These are phyloP conservation scores for Heracleum sosnowskyi DNA, from an alignment of 129 eudicot species.

Conservation along the genomic window DNA sequence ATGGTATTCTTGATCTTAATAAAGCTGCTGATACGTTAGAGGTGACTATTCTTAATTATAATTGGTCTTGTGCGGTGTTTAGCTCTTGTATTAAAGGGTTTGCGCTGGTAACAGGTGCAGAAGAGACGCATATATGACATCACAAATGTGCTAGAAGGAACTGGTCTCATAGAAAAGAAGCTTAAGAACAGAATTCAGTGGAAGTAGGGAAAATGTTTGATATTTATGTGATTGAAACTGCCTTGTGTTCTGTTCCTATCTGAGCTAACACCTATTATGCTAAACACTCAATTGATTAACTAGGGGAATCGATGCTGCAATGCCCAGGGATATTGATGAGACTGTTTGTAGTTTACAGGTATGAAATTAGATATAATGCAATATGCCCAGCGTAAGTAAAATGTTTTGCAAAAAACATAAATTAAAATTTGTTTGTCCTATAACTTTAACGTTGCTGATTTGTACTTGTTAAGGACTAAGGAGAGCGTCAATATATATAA, in stretches of 20 bases:
- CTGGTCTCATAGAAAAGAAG: constrained; percentile 95
- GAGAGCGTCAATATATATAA: not conserved
- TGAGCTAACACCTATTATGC: constrained; percentile 6
- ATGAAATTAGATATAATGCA: not conserved
- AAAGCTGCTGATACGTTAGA: constrained; percentile 97
- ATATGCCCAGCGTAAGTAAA: not conserved
- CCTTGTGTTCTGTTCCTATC: not conserved
- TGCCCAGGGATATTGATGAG: constrained; percentile 72
- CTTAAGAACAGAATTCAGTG: constrained; percentile 96
- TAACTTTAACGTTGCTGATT: not conserved
- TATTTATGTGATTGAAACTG: not conserved
- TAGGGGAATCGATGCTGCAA: constrained; percentile 90
- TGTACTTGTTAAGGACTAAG: not conserved
- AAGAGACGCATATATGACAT: constrained; percentile 97
- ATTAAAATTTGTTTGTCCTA: not conserved
- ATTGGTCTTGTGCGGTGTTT: not conserved
- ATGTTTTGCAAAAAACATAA: not conserved
- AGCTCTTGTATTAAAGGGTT: constrained; percentile 6
- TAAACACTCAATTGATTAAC: constrained; percentile 30
- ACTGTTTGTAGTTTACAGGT: constrained; percentile 78
- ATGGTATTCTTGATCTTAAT: constrained; percentile 95
- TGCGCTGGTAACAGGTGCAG: constrained; percentile 62
- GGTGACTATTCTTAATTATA: constrained; percentile 32
- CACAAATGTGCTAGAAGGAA: constrained; percentile 97
- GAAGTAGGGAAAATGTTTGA: constrained; percentile 55